A percentile compares a stretch with the other conserved stretches of the same genome.
Evolutionary conservation across 345 rosid species (phyloP).

Genomic region (Hypericum perforatum): DNA sequence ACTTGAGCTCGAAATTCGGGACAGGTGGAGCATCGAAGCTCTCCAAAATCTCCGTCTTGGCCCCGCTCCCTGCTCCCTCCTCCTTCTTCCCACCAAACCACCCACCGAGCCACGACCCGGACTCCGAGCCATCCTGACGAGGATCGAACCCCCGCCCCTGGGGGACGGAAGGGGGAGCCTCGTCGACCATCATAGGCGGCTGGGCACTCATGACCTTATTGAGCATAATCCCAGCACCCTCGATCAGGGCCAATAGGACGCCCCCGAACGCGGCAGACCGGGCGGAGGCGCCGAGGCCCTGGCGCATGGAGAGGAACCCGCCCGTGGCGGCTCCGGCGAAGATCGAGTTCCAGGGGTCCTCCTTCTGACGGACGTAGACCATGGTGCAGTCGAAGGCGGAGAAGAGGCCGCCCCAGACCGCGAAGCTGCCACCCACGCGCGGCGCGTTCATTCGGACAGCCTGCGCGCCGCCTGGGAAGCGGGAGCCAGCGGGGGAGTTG

Average conservation of each 20-base stretch:
- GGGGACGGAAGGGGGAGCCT: conserved; percentile 20
- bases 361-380: conserved; percentile 80
- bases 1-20: conserved; percentile 57
- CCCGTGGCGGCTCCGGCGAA: conserved; percentile 80
- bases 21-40: conserved; percentile 76
- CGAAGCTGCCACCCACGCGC: conserved; percentile 60
- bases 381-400: conserved; percentile 67
- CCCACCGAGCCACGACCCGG: conserved; percentile 50
- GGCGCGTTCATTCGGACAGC: conserved; percentile 78
- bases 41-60: conserved; percentile 59
- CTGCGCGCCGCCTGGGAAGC: conserved; percentile 57
- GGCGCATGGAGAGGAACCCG: conserved; percentile 62
- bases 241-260: conserved; percentile 48
- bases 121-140: conserved; percentile 17
- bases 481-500: conserved; percentile 49
- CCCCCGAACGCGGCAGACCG: conserved; percentile 53
- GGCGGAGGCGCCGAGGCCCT: conserved; percentile 43
- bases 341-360: conserved; percentile 90
- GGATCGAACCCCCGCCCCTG: too few relatives aligned
- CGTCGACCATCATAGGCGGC: conserved; percentile 41
- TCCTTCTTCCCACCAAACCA: conserved; percentile 49
- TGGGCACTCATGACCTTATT: conserved; percentile 37
- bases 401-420: conserved; percentile 77
- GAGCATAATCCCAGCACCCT: conserved; percentile 51
- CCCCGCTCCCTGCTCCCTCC: conserved; percentile 21